phyloP scores from a whole-genome alignment of 2,329 filamentous ascomycete genomes.

The Akanthomyces uredinophilus region DNA sequence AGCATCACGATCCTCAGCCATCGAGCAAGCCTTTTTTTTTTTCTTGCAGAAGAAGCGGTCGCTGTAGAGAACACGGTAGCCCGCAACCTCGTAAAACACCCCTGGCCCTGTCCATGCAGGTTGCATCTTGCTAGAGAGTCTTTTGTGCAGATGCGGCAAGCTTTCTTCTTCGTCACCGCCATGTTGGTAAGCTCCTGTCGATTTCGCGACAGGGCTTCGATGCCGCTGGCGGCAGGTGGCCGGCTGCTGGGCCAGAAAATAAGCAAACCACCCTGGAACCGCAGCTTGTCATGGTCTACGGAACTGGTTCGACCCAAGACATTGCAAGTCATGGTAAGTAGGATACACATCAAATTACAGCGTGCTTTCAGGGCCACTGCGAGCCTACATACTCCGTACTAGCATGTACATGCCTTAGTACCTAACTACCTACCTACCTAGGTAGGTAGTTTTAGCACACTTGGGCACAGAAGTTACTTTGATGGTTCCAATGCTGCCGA shows the following conservation, averaged over 20 bases:
- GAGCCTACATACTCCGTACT: too few species aligned
- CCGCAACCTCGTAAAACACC: not conserved
- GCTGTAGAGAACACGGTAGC: not conserved
- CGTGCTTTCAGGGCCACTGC: not conserved
- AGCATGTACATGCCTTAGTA: too few species aligned
- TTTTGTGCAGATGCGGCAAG: not conserved
- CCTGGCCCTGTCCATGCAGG: conserved; percentile 1
- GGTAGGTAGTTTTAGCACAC: too few species aligned
- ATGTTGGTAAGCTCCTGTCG: not conserved
- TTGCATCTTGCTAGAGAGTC: not conserved
- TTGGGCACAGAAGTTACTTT: too few species aligned
- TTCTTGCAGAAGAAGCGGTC: not conserved
- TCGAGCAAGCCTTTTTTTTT: not conserved
- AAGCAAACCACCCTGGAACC: not conserved
- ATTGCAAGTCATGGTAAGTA: not conserved
- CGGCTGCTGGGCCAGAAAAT: not conserved
- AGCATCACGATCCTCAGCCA: not conserved
- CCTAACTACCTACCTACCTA: too few species aligned
- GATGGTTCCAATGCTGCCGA: not conserved
- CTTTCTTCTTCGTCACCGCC: not conserved
- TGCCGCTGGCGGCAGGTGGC: not conserved
- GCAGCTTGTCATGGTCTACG: not conserved
- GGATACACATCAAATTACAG: not conserved
- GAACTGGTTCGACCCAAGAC: not conserved
- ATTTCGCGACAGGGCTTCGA: not conserved